phyloP scores from a whole-genome alignment of 441 rosid genomes.

The Erodium moschatum region DNA sequence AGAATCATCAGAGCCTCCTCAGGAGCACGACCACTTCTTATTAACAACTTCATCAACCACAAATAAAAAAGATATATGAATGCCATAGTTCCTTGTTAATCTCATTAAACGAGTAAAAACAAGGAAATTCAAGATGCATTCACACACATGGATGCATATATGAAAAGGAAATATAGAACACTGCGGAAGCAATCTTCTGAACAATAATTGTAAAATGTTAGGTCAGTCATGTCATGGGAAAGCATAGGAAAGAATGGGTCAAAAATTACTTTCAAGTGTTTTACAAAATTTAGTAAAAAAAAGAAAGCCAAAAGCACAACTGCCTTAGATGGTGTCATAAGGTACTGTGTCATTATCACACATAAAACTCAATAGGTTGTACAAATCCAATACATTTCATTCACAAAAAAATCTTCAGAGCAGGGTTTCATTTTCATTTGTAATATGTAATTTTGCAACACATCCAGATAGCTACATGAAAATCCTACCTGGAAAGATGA shows the following conservation, averaged over 20 bases:
- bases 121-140: background rate
- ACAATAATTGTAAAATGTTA: constrained; percentile 1
- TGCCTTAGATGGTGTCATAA: background rate
- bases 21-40: constrained; percentile 86
- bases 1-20: constrained; percentile 97
- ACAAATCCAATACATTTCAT: background rate
- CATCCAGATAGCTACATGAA: constrained; percentile 6
- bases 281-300: background rate
- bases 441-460: background rate
- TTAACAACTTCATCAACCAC: constrained; percentile 49
- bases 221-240: background rate
- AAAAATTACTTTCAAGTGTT: background rate
- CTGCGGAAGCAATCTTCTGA: background rate
- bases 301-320: background rate
- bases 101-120: constrained; percentile 3
- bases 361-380: background rate
- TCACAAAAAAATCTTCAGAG: background rate
- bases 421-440: background rate
- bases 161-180: constrained; percentile 4
- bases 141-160: background rate
- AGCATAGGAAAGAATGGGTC: no score
- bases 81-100: constrained; percentile 5
- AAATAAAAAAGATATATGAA: constrained; percentile 16
- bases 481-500: background rate
- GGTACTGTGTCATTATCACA: background rate